These are phyloP conservation scores for Ramaria rubella DNA, from an alignment of 768 basidiomycete genomes.

Conservation along the genomic window DNA sequence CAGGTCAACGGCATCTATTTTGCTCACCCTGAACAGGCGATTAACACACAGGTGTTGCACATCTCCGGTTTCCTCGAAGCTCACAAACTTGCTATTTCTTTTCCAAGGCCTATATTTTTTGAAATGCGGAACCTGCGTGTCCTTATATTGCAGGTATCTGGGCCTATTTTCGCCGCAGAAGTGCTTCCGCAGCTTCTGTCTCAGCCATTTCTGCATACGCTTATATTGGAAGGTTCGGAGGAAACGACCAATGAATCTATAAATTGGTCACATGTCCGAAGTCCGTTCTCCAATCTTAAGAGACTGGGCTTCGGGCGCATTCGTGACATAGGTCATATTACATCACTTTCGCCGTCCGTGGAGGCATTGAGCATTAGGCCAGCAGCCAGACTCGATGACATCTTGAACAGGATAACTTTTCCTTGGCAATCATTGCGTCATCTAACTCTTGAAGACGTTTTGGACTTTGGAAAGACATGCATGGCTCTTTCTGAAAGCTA, in stretches of 20 bases:
- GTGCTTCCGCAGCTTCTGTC: not conserved
- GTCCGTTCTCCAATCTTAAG: not conserved
- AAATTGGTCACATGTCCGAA: not conserved
- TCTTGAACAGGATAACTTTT: not conserved
- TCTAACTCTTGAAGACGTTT: too few species aligned
- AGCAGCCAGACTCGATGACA: not conserved
- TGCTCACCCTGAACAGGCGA: not conserved
- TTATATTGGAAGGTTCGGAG: not conserved
- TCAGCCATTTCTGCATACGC: not conserved
- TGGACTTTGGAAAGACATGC: not conserved
- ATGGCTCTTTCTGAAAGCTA: not conserved
- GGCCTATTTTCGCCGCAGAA: not conserved
- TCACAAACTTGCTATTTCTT: not conserved
- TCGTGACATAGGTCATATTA: not conserved
- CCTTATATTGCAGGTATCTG: not conserved
- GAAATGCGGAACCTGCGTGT: not conserved
- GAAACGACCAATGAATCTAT: not conserved
- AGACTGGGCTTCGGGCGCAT: not conserved
- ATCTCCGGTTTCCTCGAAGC: not conserved
- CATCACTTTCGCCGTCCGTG: not conserved
- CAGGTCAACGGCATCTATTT: not conserved
- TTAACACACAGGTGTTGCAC: not conserved
- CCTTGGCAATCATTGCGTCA: not conserved
- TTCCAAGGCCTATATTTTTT: not conserved
- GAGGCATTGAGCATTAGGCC: not conserved